Conservation (phyloP, 257 asterid species). For the Dorcoceras hygrometricum region DNA sequence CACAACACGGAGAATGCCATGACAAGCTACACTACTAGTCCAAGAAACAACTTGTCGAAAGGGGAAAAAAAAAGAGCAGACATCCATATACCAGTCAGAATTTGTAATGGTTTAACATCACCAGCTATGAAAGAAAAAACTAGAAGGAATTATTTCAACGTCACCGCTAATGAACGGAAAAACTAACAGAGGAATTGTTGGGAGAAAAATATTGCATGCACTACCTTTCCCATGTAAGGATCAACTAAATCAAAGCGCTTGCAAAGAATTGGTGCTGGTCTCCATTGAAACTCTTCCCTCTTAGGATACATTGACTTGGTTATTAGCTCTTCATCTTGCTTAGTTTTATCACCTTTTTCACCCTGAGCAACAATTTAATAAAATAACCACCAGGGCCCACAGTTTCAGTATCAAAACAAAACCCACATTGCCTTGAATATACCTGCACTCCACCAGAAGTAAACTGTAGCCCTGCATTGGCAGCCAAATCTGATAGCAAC, state of each 20-base stretch:
- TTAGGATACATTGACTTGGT: slow-evolving; percentile 57
- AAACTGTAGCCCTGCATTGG: slow-evolving; percentile 66
- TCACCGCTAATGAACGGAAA: neutral
- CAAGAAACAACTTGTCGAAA: slow-evolving; percentile 7
- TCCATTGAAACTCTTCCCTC: slow-evolving; percentile 92
- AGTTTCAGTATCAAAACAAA: slow-evolving; percentile 14
- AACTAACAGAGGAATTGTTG: neutral
- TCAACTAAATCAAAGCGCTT: slow-evolving; percentile 92
- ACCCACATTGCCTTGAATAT: slow-evolving; percentile 21
- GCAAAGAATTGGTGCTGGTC: slow-evolving; percentile 90
- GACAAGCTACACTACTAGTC: neutral
- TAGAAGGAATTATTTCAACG: neutral
- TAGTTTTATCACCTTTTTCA: slow-evolving; percentile 46
- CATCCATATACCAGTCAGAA: neutral
- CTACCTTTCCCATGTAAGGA: slow-evolving; percentile 98
- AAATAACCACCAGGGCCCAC: slow-evolving; percentile 13
- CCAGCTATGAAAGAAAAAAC: neutral
- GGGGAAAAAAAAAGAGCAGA: slow-evolving; percentile 1
- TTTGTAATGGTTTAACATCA: neutral
- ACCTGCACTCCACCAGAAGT: slow-evolving; percentile 72
- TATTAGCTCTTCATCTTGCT: slow-evolving; percentile 44
- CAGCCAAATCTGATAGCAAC: slow-evolving; percentile 46
- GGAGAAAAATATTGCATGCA: neutral
- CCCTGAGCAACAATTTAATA: slow-evolving; percentile 19
- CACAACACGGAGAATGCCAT: slow-evolving; percentile 1